Evolutionary conservation across 257 asterid genomes (phyloP).

Genomic region (Jasminum sambac): DNA sequence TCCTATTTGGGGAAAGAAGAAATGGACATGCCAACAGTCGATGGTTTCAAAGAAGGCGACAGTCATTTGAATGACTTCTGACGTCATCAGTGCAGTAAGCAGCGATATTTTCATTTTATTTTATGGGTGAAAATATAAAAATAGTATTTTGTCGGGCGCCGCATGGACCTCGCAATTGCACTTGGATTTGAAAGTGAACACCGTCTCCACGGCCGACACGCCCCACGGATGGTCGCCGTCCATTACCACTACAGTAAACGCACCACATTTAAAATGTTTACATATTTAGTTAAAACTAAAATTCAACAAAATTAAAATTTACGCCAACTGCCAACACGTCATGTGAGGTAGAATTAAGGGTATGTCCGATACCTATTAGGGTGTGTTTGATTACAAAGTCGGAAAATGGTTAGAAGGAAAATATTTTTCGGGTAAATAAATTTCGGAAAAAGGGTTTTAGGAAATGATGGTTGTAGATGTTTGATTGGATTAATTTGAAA

Average conservation of each 20-base stretch:
- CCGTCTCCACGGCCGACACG: not conserved
- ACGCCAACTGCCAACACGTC: too few relatives aligned
- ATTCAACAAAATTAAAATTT: too few relatives aligned
- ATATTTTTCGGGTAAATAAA: too few relatives aligned
- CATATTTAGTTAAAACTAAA: too few relatives aligned
- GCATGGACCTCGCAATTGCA: not conserved
- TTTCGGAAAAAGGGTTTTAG: too few relatives aligned
- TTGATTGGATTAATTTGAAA: too few relatives aligned
- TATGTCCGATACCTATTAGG: too few relatives aligned
- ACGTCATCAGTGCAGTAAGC: not conserved
- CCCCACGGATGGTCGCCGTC: not conserved
- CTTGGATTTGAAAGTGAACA: not conserved
- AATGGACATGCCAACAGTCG: not conserved
- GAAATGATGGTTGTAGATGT: too few relatives aligned
- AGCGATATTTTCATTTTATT: not conserved
- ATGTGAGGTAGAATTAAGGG: too few relatives aligned
- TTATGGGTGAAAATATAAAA: not conserved
- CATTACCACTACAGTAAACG: not conserved
- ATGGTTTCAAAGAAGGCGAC: conserved; percentile 4
- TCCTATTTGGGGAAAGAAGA: not conserved
- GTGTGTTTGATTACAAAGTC: too few relatives aligned
- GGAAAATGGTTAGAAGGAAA: too few relatives aligned
- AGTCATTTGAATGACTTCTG: not conserved
- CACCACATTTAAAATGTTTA: too few relatives aligned
- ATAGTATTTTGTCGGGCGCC: conserved; percentile 5